phyloP scores from a whole-genome alignment of 306 rosid genomes.

The Luffa aegyptiaca region DNA sequence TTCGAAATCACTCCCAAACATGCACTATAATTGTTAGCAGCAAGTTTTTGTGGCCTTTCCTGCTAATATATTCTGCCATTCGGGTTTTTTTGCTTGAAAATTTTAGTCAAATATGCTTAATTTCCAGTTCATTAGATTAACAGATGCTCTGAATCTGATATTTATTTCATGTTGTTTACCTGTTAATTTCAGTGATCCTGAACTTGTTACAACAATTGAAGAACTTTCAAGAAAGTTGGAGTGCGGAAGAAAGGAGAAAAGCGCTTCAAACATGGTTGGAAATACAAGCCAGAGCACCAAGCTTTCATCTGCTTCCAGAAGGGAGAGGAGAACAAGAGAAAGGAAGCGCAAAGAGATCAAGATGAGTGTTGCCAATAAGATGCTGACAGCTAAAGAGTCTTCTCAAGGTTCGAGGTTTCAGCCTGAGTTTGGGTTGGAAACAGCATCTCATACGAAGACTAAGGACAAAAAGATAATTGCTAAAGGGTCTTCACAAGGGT shows the following conservation, averaged over 20 bases:
- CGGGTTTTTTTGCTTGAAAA: not conserved
- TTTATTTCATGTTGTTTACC: not conserved
- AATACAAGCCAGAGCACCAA: not conserved
- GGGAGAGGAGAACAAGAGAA: not conserved
- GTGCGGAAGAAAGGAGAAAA: not conserved
- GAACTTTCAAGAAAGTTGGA: not conserved
- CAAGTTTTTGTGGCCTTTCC: not conserved
- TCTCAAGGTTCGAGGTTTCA: not conserved
- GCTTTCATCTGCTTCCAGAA: not conserved
- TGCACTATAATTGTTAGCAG: no score
- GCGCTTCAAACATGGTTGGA: not conserved
- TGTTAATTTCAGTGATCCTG: slow-evolving; percentile 1
- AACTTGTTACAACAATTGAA: not conserved
- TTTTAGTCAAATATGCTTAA: not conserved
- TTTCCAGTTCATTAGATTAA: not conserved
- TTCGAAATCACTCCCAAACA: no score
- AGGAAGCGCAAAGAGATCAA: not conserved
- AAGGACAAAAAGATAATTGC: not conserved
- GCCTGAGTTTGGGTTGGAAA: not conserved
- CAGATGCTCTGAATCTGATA: not conserved
- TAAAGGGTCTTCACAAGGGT: not conserved
- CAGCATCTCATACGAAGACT: not conserved
- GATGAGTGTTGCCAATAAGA: not conserved
- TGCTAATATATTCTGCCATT: not conserved
- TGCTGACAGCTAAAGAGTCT: not conserved